Conservation (phyloP, 179 eudicot genomes). For the Nepenthes alata region DNA sequence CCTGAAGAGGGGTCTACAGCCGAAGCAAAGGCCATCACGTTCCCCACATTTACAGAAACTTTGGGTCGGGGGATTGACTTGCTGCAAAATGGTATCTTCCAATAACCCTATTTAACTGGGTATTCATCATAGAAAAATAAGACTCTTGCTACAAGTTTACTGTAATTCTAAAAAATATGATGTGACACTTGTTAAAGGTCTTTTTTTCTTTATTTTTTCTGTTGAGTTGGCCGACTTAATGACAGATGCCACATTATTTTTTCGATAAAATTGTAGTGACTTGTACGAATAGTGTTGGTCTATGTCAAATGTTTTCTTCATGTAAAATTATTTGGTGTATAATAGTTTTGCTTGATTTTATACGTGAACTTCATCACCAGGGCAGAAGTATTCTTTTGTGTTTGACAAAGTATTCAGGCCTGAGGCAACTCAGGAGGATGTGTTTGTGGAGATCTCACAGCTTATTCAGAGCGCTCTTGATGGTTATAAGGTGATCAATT, state of each 20-base stretch:
- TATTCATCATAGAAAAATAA: no score
- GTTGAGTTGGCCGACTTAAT: no score
- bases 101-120: no score
- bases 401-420: conserved; percentile 87
- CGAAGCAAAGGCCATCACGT: conserved; percentile 55
- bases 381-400: conserved; percentile 71
- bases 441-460: conserved; percentile 94
- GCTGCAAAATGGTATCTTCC: conserved; percentile 58
- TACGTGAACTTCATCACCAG: conserved; percentile 17
- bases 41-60: conserved; percentile 61
- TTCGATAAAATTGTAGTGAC: no score
- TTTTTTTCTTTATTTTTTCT: background rate
- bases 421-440: conserved; percentile 71
- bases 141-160: no score
- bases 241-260: no score
- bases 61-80: conserved; percentile 74
- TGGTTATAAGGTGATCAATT: conserved; percentile 70
- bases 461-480: conserved; percentile 98
- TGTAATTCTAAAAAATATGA: no score
- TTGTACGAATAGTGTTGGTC: no score
- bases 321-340: no score
- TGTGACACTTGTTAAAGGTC: background rate
- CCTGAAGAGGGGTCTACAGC: conserved; percentile 47
- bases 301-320: no score
- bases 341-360: no score